Base-by-base conservation (phyloP, 495 filamentous ascomycete genomes). In the Aspergillus homomorphus region DNA sequence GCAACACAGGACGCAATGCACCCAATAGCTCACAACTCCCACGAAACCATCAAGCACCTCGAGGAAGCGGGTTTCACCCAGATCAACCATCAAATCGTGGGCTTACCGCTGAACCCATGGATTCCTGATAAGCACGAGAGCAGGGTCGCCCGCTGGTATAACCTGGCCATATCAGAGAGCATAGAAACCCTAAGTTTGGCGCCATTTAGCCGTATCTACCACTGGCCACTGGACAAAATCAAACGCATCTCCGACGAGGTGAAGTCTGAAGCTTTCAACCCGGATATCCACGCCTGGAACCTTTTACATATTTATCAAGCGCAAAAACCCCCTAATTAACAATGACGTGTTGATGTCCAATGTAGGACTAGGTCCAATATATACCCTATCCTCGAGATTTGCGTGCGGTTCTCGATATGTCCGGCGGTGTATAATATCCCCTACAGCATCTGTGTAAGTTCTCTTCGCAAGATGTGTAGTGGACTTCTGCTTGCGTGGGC, bases 131-230 rank as follows among this genome's bases (percentile, higher is more conserved):
- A 81, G 15, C 81, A 88, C 57, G 77, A 84, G 59, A 88, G 82
- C 57, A 85, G 88, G 50, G 80, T 91, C 21, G 90, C 89, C 24
- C 80, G 84, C 22, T 96, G 92, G 92, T 96, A 94, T 69, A 90
- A 91, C 64, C 75, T 95, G 19, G 88, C 84, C 14, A 70, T 95
- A 48, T 84, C 78, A 2, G 81, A 88, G 61, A 89, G 88, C 16
- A 76, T 96, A 45, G 84, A 92, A 57, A 84, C 85, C 8, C 72
- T 95, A 44, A 87, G 84, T 57, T 65, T 96, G 62, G 91, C 83
- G 1, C 87, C 92, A 4, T 80, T 97, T 64, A 87, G 79, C 38
- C 80, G 90, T 57, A 80, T 86, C 14, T 78, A 81, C 51, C 72
- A 75, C 20, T 92, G 85, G 82, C 75, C 82, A 8, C 57, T 78